phyloP scores from a whole-genome alignment of 2,329 filamentous ascomycete species.

The Endocalyx cinctus region DNA sequence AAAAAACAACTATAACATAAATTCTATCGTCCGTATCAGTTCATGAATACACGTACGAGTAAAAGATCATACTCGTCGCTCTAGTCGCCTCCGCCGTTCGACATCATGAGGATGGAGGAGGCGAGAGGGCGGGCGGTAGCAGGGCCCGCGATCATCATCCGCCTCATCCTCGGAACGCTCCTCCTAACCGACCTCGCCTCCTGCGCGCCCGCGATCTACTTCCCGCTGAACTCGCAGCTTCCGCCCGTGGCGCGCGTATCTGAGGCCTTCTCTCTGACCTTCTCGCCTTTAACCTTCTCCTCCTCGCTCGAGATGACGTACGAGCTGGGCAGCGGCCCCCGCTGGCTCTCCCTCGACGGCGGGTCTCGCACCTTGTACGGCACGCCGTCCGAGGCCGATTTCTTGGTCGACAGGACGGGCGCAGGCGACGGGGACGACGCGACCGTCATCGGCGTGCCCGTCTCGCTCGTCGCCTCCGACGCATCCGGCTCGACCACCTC shows the following conservation, averaged over 20 bases:
- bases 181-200: conserved; percentile 24
- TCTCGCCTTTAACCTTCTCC: conserved; percentile 70
- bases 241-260: conserved; percentile 71
- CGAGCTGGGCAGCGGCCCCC: conserved; percentile 57
- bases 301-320: conserved; percentile 60
- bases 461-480: conserved; percentile 69
- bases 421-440: conserved; percentile 36
- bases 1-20: too few relatives aligned
- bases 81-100: too few relatives aligned
- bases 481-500: conserved; percentile 57
- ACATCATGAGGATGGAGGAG: conserved; percentile 18
- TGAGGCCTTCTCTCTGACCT: conserved; percentile 63
- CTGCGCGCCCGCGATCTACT: conserved; percentile 44
- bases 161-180: conserved; percentile 24
- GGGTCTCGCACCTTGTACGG: conserved; percentile 63
- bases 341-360: conserved; percentile 71
- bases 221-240: conserved; percentile 80
- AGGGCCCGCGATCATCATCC: too few relatives aligned
- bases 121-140: conserved; percentile 1
- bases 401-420: too few relatives aligned
- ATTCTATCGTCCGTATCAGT: too few relatives aligned
- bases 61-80: too few relatives aligned
- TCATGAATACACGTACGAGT: too few relatives aligned
- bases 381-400: conserved; percentile 54
- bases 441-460: conserved; percentile 50